Percentiles rank a stretch among this genome's conserved stretches.
phyloP scores from a whole-genome alignment of 176 grass and related monocot genomes.

The Metroxylon sagu region DNA sequence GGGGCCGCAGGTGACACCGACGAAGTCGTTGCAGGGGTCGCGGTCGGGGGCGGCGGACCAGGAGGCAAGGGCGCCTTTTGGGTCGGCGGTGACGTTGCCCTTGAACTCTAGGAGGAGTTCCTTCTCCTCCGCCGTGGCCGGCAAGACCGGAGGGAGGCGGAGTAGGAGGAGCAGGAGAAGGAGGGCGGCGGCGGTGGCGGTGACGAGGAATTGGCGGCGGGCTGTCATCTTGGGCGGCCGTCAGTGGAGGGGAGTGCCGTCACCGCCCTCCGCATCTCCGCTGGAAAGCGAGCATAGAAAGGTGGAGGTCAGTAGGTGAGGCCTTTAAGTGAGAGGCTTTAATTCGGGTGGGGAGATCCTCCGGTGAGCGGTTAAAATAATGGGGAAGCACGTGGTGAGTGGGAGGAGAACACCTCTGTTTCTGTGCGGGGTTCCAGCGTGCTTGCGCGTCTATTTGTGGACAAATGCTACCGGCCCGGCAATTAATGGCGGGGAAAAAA shows the following conservation, averaged over 20 bases:
- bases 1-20: conserved; percentile 49
- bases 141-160: background rate
- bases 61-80: conserved; percentile 34
- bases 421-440: too few relatives aligned
- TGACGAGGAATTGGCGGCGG: background rate
- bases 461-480: too few relatives aligned
- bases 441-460: too few relatives aligned
- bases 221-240: conserved; percentile 4
- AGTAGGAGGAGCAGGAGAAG: background rate
- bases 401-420: too few relatives aligned
- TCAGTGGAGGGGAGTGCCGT: conserved; percentile 9
- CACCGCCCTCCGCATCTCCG: conserved; percentile 11
- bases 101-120: conserved; percentile 75
- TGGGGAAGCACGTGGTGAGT: too few relatives aligned
- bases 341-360: conserved; percentile 2
- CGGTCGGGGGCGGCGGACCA: conserved; percentile 30
- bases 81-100: conserved; percentile 53
- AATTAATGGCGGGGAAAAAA: too few relatives aligned
- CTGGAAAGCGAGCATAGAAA: background rate
- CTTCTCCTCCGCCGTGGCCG: conserved; percentile 27
- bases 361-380: too few relatives aligned
- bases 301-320: conserved; percentile 4
- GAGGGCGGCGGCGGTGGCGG: background rate
- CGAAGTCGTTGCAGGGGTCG: conserved; percentile 49
- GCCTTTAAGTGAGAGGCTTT: background rate